Evolutionary conservation across 2,329 filamentous ascomycete genomes (phyloP), one percentile per base, ranked within the genome.

Genomic region (Pseudocercospora pini-densiflorae): DNA sequence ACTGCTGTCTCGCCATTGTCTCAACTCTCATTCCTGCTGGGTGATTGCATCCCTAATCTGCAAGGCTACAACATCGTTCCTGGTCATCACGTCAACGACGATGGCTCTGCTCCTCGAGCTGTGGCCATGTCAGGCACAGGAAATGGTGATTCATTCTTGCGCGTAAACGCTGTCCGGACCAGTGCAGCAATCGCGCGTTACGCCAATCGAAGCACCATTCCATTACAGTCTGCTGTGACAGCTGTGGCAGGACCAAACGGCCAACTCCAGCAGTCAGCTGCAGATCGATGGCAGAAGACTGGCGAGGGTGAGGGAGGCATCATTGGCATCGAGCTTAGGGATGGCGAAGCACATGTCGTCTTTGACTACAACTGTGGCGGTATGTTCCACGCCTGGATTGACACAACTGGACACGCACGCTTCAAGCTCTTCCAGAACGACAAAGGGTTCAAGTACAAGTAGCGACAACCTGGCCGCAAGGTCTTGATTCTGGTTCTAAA

Each of bases 91-190:
- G 68, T 5, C 23, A 47, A 5, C 27, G 63, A 16, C 2, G 12
- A 43, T 9, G 24, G 40, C 9, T 27, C 54, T 31, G n/a, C 14
- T n/a, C 2, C 19, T n/a, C 70, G 73, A 55, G 75, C 71, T n/a
- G 71, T 75, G 5, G 72, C 76, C 75, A 72, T 77, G 54, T 74
- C 73, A 16, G 75, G 75, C 16, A 77, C 75, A 0, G 94, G 93
- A 0, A 97, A 97, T 72, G 93, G 94, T 0, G 93, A 97, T 79
- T 92, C 91, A 0, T 97, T 97, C 77, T 83, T 97, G 16, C 88
- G 92, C 3, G 81, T 88, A 1, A 86, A 84, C 14, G 93, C 93
- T 1, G 87, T 86, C 0, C 87, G 91, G 33, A 94, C 91, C 0
- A 88, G 90, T 0, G 90, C 88, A 1, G 88, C 92, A 0, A 90